Conservation (phyloP, 2,329 filamentous ascomycete species). For the Madurella mycetomatis region DNA sequence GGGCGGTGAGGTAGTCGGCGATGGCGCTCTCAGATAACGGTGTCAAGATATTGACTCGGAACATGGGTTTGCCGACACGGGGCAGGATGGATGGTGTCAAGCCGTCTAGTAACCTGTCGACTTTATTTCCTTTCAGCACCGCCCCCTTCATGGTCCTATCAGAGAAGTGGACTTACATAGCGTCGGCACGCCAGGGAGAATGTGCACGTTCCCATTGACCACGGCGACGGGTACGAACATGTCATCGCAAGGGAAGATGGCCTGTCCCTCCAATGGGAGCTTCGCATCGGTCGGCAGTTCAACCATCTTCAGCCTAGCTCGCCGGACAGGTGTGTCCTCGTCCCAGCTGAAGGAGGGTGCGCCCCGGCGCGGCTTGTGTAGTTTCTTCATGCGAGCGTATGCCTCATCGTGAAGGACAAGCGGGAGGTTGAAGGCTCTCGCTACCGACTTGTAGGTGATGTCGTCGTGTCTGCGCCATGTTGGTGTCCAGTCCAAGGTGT, state of each 20-base stretch:
- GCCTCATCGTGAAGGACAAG: constrained; percentile 74
- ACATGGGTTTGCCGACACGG: constrained; percentile 74
- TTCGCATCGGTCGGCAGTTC: constrained; percentile 72
- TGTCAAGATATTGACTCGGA: constrained; percentile 78
- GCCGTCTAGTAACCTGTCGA: constrained; percentile 72
- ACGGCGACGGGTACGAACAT: constrained; percentile 88
- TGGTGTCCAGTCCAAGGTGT: background rate
- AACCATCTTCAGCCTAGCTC: constrained; percentile 86
- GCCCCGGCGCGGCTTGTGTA: constrained; percentile 68
- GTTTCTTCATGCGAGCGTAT: constrained; percentile 74
- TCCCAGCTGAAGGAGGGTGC: constrained; percentile 82
- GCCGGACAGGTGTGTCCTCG: constrained; percentile 69
- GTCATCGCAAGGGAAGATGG: constrained; percentile 72
- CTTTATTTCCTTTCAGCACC: constrained; percentile 30
- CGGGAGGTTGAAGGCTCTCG: constrained; percentile 76
- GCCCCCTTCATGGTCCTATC: background rate
- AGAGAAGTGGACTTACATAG: constrained; percentile 52
- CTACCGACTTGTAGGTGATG: constrained; percentile 93
- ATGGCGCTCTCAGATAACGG: constrained; percentile 82
- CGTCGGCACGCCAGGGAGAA: constrained; percentile 82
- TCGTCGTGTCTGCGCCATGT: constrained; percentile 72
- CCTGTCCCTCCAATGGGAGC: constrained; percentile 63
- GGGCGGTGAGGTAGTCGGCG: constrained; percentile 73
- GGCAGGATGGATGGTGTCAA: constrained; percentile 67
- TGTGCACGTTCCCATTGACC: constrained; percentile 90